Evolutionary conservation across 2,329 filamentous ascomycete genomes (phyloP).

Genomic region (Penicillium sp.): DNA sequence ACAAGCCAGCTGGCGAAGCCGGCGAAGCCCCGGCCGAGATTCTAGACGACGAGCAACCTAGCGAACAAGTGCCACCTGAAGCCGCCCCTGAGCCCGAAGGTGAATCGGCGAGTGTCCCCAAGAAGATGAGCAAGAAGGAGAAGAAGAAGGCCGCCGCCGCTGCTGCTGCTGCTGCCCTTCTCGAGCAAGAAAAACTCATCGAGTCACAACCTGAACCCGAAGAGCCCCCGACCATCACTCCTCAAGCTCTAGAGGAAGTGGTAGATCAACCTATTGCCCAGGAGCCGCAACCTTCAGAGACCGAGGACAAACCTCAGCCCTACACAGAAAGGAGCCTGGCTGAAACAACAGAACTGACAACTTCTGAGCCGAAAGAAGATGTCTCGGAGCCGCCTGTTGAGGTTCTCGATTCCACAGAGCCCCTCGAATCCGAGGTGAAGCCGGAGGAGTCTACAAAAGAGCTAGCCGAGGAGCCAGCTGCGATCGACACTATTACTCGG

Average conservation of each 20-base stretch:
- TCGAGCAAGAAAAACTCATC: constrained; percentile 8
- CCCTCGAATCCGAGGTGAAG: not conserved
- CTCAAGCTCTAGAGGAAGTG: not conserved
- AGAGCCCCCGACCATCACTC: not conserved
- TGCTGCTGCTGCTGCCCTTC: constrained; percentile 7
- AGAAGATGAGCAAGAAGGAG: constrained; percentile 32
- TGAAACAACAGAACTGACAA: not conserved
- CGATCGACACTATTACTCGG: constrained; percentile 16
- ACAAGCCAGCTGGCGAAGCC: not conserved
- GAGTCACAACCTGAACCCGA: constrained; percentile 4
- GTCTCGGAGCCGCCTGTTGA: not conserved
- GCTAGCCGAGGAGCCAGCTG: constrained; percentile 15
- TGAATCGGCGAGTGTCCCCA: constrained; percentile 11
- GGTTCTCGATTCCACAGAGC: not conserved
- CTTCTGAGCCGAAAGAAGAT: not conserved
- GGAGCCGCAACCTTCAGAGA: not conserved
- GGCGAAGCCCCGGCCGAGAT: not conserved
- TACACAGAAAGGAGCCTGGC: not conserved
- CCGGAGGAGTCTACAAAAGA: constrained; percentile 13
- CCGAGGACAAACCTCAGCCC: not conserved
- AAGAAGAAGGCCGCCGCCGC: constrained; percentile 21
- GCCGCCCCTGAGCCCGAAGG: constrained; percentile 2
- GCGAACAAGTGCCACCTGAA: not conserved
- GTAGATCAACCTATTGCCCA: not conserved
- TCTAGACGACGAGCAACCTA: not conserved